phyloP scores from a whole-genome alignment of 2,329 filamentous ascomycete genomes.

The Exophiala phaeomuriformis region DNA sequence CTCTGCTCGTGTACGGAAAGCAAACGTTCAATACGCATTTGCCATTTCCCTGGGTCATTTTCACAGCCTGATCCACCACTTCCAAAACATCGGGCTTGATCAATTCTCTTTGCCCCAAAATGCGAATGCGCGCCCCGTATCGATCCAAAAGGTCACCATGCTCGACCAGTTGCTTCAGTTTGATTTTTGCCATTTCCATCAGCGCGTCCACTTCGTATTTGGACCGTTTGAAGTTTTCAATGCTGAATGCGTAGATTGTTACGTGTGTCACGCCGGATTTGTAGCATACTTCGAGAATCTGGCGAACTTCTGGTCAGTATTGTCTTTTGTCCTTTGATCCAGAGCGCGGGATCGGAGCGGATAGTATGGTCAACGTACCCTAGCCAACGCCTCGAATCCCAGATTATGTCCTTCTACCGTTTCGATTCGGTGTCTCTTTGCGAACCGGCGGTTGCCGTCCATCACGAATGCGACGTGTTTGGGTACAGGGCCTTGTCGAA shows the following conservation, averaged over 20 bases:
- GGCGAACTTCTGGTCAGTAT: constrained; percentile 1
- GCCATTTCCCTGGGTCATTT: constrained; percentile 80
- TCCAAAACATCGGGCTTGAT: constrained; percentile 81
- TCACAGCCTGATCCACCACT: constrained; percentile 76
- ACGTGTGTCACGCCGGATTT: constrained; percentile 94
- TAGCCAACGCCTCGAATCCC: constrained; percentile 88
- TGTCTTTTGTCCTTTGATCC: background rate
- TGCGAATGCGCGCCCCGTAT: constrained; percentile 79
- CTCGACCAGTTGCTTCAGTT: constrained; percentile 81
- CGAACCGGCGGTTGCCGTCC: constrained; percentile 95
- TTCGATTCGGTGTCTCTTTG: constrained; percentile 82
- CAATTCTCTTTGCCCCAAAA: constrained; percentile 76
- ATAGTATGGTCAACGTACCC: constrained; percentile 47
- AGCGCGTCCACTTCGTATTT: constrained; percentile 94
- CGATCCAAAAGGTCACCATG: constrained; percentile 89
- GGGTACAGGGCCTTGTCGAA: constrained; percentile 85
- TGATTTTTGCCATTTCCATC: constrained; percentile 96
- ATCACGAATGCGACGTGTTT: constrained; percentile 98
- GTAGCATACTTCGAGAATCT: constrained; percentile 97
- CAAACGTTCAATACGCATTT: constrained; percentile 82
- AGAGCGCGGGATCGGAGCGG: background rate
- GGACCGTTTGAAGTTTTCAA: constrained; percentile 96
- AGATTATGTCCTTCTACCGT: constrained; percentile 93
- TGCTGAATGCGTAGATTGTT: constrained; percentile 96
- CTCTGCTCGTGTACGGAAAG: constrained; percentile 92